Percentiles rank a stretch among this genome's conserved stretches.
Evolutionary conservation across 2,329 filamentous ascomycete species (phyloP).

Genomic region (Chrysoporthe deuterocubensis): DNA sequence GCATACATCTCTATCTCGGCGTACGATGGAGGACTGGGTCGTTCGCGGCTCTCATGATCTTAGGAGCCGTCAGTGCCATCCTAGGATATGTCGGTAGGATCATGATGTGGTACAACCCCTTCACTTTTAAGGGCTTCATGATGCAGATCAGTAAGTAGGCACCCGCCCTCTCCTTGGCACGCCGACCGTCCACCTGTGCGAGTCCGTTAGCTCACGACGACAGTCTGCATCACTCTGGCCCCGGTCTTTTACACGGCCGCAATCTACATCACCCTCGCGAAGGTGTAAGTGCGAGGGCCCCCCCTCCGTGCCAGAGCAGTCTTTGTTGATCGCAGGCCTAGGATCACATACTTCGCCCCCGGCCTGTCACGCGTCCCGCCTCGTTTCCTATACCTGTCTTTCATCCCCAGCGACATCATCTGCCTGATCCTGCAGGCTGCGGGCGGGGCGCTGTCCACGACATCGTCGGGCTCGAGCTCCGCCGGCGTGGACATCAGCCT

Average conservation of each 20-base stretch:
- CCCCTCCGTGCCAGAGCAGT: not conserved
- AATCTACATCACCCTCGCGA: constrained; percentile 66
- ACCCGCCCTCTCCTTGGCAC: no score
- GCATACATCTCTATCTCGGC: constrained; percentile 49
- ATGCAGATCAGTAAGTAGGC: constrained; percentile 60
- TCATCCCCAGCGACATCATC: constrained; percentile 55
- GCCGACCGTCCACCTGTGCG: not conserved
- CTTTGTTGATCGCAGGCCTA: constrained; percentile 8
- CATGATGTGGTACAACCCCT: constrained; percentile 61
- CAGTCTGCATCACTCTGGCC: constrained; percentile 60
- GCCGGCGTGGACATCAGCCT: constrained; percentile 54
- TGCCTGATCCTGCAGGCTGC: constrained; percentile 56
- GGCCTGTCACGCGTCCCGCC: constrained; percentile 38
- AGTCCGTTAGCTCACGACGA: not conserved
- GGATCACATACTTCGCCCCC: constrained; percentile 36
- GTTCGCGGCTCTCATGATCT: constrained; percentile 55
- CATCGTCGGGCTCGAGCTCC: constrained; percentile 42
- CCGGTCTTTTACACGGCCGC: constrained; percentile 63
- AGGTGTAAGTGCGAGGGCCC: constrained; percentile 34
- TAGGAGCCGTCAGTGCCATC: constrained; percentile 61
- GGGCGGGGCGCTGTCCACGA: constrained; percentile 50
- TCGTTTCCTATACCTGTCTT: constrained; percentile 39
- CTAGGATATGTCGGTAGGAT: constrained; percentile 66
- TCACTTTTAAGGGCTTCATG: constrained; percentile 62
- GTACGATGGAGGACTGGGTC: constrained; percentile 52